phyloP scores from a whole-genome alignment of 2,329 filamentous ascomycete species.

The Cladosporium sp. region DNA sequence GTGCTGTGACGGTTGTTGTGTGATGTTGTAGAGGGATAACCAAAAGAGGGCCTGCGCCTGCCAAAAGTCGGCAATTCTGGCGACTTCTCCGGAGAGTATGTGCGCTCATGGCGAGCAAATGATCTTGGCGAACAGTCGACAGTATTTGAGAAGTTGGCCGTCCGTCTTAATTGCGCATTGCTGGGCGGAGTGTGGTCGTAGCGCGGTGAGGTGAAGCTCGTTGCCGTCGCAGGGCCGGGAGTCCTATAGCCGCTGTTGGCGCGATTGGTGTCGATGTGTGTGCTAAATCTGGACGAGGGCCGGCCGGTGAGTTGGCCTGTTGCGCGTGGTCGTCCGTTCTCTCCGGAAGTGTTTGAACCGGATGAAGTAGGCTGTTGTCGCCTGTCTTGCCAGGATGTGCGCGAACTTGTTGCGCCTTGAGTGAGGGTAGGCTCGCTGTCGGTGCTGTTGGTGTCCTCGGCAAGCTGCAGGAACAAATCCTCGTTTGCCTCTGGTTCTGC shows the following conservation, averaged over 20 bases:
- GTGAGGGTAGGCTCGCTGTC: constrained; percentile 5
- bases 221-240: constrained; percentile 11
- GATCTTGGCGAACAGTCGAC: constrained; percentile 21
- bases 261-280: constrained; percentile 19
- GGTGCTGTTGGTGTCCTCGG: constrained; percentile 19
- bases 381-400: constrained; percentile 53
- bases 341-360: constrained; percentile 1
- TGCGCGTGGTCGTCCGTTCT: constrained; percentile 19
- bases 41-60: constrained; percentile 24
- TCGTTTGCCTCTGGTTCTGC: constrained; percentile 15
- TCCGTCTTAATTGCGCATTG: constrained; percentile 20
- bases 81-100: constrained; percentile 26
- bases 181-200: constrained; percentile 22
- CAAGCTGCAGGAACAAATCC: constrained; percentile 30
- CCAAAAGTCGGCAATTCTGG: constrained; percentile 24
- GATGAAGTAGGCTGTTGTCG: constrained; percentile 17
- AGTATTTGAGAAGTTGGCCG: constrained; percentile 17
- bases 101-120: constrained; percentile 13
- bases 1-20: not conserved
- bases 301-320: constrained; percentile 17
- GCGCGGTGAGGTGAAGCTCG: constrained; percentile 13
- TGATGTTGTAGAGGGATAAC: not conserved
- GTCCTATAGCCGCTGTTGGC: constrained; percentile 18
- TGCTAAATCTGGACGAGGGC: constrained; percentile 20
- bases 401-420: constrained; percentile 38